Evolutionary conservation across 345 rosid genomes (phyloP).

Genomic region (Citrus reticulata): DNA sequence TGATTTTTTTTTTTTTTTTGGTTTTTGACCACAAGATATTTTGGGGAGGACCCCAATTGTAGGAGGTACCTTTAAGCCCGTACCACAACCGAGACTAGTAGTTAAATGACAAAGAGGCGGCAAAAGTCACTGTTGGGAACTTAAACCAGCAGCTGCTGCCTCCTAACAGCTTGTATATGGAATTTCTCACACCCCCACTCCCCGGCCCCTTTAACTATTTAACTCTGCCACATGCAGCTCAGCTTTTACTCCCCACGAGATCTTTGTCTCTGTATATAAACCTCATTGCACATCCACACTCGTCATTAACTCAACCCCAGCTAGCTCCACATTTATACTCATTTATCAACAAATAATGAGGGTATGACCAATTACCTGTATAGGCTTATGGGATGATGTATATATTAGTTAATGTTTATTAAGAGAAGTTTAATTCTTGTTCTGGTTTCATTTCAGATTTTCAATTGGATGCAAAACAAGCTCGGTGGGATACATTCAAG

Average conservation of each 20-base stretch:
- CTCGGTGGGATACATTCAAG: conserved; percentile 19
- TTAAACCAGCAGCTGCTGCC: conserved; percentile 35
- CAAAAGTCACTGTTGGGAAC: conserved; percentile 43
- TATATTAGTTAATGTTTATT: background rate
- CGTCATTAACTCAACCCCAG: background rate
- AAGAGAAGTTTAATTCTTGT: background rate
- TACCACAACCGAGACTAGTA: background rate
- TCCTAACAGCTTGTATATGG: conserved; percentile 21
- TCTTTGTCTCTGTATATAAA: background rate
- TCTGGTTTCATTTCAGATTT: conserved; percentile 36
- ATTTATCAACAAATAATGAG: conserved; percentile 11
- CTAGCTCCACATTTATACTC: too few species aligned
- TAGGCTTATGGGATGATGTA: background rate
- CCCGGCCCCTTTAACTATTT: conserved; percentile 9
- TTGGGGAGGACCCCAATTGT: too few species aligned
- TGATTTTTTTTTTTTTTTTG: background rate
- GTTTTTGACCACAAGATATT: too few species aligned
- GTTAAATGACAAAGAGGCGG: conserved; percentile 14
- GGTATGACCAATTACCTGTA: conserved; percentile 12
- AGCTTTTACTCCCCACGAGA: conserved; percentile 12
- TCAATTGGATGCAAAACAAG: conserved; percentile 75
- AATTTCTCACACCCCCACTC: conserved; percentile 8
- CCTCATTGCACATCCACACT: background rate
- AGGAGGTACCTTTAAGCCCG: rapidly evolving
- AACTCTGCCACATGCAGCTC: conserved; percentile 3